Percentiles rank a stretch among this genome's conserved stretches.
Conservation (phyloP, 495 filamentous ascomycete genomes). For the Penicillium bialowiezense region DNA sequence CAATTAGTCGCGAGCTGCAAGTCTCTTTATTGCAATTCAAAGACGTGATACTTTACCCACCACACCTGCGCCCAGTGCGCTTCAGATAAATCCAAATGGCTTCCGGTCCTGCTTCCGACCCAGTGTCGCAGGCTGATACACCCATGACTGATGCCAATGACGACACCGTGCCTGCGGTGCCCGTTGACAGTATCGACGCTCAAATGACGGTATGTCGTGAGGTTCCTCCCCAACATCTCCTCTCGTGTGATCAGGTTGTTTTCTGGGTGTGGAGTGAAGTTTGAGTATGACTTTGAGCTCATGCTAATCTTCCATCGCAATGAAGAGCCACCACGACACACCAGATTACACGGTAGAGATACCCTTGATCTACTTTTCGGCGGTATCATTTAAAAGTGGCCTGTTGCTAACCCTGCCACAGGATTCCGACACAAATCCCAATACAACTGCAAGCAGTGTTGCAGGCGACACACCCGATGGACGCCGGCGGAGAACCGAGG, state of each 20-base stretch:
- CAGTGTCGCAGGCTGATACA: slow-evolving; percentile 51
- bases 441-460: slow-evolving; percentile 86
- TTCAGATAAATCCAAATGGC: slow-evolving; percentile 50
- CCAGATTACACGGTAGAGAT: slow-evolving; percentile 69
- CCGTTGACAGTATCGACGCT: slow-evolving; percentile 43
- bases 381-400: not conserved
- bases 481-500: slow-evolving; percentile 79
- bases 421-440: slow-evolving; percentile 91
- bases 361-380: not conserved
- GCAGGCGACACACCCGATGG: slow-evolving; percentile 76
- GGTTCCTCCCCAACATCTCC: not conserved
- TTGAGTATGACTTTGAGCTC: not conserved
- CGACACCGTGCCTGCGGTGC: slow-evolving; percentile 38
- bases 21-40: slow-evolving; percentile 4
- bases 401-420: slow-evolving; percentile 19
- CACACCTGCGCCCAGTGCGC: slow-evolving; percentile 31
- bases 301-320: slow-evolving; percentile 6
- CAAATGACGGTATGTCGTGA: slow-evolving; percentile 38
- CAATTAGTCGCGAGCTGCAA: slow-evolving; percentile 7
- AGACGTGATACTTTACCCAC: slow-evolving; percentile 15
- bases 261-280: slow-evolving; percentile 1
- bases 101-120: slow-evolving; percentile 50
- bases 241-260: too few relatives aligned
- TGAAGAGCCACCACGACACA: slow-evolving; percentile 71
- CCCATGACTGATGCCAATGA: slow-evolving; percentile 63